Evolutionary conservation across 768 basidiomycete genomes (phyloP), one percentile per base, ranked within the genome.

Genomic region (Russula sp.): DNA sequence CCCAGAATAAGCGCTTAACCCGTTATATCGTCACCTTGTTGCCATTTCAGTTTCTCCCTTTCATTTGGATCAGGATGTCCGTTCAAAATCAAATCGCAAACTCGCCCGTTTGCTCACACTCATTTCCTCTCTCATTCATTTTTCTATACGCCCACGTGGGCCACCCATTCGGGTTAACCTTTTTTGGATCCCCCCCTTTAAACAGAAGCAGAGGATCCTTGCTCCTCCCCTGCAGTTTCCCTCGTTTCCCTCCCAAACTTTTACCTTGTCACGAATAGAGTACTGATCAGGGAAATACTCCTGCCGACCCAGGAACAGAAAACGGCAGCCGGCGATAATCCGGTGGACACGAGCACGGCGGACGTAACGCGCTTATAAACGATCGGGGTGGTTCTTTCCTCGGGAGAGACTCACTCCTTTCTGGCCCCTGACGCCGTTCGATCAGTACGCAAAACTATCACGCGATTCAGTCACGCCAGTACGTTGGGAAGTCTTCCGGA

Each of bases 251-350:
- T 2, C 22, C 22, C 22, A 27, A 27, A 27, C 22, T 27, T 27
- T 27, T 27, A 27, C 22, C 22, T 27, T 27, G 22, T 37, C 37
- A 37, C 37, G 37, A 8, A 8, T 37, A 11, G 8, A 8, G 7
- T 11, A 11, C 37, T 11, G 7, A 37, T 8, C 37, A 37, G 37
- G 37, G 37, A 37, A 37, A 37, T 37, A 37, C 37, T 11, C 37
- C 71, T 69, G 0, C 71, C 75, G 4, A 77, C 76, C 45, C 5
- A 47, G 45, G 32, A 32, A 51, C 4, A 34, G 18, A 16, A 32
- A 32, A 51, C 31, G 50, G 32, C 7, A 51, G 18, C 50, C 50
- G 50, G 50, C 14, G 50, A 51, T 51, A 34, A 34, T 34, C 32
- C 31, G 31, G 50, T 51, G 3, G 22, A 51, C 31, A 44, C 55